These are phyloP conservation scores for Boehmeria nivea DNA, from an alignment of 306 rosid genomes.

Conservation along the genomic window DNA sequence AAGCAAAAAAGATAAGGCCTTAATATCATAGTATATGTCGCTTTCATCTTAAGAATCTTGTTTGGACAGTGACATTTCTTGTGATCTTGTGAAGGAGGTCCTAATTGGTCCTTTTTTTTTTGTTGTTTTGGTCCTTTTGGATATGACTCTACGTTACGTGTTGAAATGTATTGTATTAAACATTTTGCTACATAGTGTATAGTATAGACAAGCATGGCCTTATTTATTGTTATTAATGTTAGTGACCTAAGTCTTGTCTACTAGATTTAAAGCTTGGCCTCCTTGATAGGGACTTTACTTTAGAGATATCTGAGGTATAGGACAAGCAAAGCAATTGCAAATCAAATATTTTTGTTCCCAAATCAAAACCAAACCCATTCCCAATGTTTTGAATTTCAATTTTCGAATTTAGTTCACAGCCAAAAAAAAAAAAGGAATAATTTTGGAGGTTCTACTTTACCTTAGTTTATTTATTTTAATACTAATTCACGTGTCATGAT, in stretches of 20 bases:
- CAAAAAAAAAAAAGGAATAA: too few relatives aligned
- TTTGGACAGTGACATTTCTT: conserved; percentile 1
- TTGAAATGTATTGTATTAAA: too few relatives aligned
- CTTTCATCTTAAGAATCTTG: background rate
- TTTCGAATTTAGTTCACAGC: too few relatives aligned
- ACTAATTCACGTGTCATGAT: too few relatives aligned
- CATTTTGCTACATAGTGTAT: background rate
- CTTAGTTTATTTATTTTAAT: too few relatives aligned
- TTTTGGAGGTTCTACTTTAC: too few relatives aligned
- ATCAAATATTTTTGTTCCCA: too few relatives aligned
- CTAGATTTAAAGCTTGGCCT: background rate
- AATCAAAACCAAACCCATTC: too few relatives aligned
- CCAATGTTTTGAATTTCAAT: background rate
- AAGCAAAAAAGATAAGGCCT: too few relatives aligned
- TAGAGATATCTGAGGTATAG: background rate
- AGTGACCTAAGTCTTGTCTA: background rate
- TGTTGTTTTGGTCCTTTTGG: background rate
- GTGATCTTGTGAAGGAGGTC: background rate
- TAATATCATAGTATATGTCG: background rate
- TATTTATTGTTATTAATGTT: background rate
- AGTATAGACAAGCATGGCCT: background rate
- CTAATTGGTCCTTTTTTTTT: background rate
- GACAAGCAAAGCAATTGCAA: background rate
- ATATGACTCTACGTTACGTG: too few relatives aligned
- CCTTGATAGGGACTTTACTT: conserved; percentile 2